These are phyloP conservation scores for Vachellia pachyceras DNA, from an alignment of 306 rosid genomes.

Conservation along the genomic window DNA sequence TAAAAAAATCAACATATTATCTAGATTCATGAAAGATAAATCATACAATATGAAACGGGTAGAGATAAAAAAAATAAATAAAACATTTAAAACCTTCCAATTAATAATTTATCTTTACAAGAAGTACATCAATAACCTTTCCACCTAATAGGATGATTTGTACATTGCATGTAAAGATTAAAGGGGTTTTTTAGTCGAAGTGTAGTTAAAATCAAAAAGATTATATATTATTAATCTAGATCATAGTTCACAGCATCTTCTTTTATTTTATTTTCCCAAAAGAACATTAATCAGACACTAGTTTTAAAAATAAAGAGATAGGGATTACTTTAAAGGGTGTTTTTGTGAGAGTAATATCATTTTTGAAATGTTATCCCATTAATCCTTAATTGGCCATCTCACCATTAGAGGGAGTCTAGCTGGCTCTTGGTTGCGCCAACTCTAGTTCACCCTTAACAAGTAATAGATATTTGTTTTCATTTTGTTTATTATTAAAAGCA, in stretches of 20 bases:
- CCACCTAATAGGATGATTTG: too few species aligned
- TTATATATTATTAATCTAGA: background rate
- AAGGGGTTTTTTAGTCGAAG: too few species aligned
- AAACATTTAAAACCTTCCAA: too few species aligned
- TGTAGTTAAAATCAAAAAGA: too few species aligned
- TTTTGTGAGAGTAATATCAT: background rate
- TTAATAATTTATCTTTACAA: too few species aligned
- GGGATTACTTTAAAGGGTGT: background rate
- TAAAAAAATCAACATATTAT: too few species aligned
- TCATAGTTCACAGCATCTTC: background rate
- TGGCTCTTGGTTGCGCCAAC: slow-evolving; percentile 5
- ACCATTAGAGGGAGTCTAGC: background rate
- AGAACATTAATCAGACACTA: background rate
- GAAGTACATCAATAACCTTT: too few species aligned
- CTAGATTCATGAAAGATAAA: too few species aligned
- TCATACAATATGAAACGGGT: too few species aligned
- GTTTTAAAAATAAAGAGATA: background rate
- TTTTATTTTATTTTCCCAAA: background rate
- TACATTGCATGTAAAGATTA: too few species aligned
- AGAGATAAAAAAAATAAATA: too few species aligned
- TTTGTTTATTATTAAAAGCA: too few species aligned
- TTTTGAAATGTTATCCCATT: background rate
- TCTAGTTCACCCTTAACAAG: background rate
- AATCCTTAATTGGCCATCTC: background rate
- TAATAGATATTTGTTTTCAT: background rate